phyloP scores from a whole-genome alignment of 2,329 filamentous ascomycete genomes.

The Coniochaeta sp. region DNA sequence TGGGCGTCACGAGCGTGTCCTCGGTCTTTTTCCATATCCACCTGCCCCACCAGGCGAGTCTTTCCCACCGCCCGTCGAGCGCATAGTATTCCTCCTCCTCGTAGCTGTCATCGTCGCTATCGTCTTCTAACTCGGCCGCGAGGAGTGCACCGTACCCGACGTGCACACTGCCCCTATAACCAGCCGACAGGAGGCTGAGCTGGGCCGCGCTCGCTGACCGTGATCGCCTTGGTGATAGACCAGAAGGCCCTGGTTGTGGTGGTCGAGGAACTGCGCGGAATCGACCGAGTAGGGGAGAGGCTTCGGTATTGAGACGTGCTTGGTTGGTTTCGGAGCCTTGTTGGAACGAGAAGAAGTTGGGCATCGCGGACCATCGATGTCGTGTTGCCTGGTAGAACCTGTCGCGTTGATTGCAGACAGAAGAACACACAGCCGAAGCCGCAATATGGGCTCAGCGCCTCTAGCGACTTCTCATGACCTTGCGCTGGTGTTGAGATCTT shows the following conservation, averaged over 20 bases:
- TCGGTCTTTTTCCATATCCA: slow-evolving; percentile 27
- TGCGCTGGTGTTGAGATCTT: neutral
- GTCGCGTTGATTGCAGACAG: too few relatives aligned
- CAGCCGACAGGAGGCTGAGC: slow-evolving; percentile 32
- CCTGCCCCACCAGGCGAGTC: slow-evolving; percentile 25
- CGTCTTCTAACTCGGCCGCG: slow-evolving; percentile 30
- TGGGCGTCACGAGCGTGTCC: slow-evolving; percentile 56
- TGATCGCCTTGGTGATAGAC: slow-evolving; percentile 7
- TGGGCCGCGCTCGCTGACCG: slow-evolving; percentile 18
- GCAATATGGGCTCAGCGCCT: neutral
- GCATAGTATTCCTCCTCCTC: slow-evolving; percentile 22
- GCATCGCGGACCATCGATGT: slow-evolving; percentile 47
- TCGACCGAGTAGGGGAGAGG: slow-evolving; percentile 55
- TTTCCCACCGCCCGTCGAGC: slow-evolving; percentile 19
- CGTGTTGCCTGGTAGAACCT: too few relatives aligned
- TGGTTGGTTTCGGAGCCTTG: slow-evolving; percentile 51
- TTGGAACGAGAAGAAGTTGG: slow-evolving; percentile 61
- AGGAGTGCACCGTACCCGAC: slow-evolving; percentile 49
- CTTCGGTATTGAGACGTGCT: slow-evolving; percentile 38
- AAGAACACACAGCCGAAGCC: neutral
- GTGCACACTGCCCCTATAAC: slow-evolving; percentile 44
- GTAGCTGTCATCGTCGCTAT: slow-evolving; percentile 21
- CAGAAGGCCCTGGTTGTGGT: slow-evolving; percentile 8
- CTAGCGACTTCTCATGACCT: neutral
- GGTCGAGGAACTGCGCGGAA: slow-evolving; percentile 55